Conservation (phyloP, 768 basidiomycete species). For the Collybiopsis confluens region DNA sequence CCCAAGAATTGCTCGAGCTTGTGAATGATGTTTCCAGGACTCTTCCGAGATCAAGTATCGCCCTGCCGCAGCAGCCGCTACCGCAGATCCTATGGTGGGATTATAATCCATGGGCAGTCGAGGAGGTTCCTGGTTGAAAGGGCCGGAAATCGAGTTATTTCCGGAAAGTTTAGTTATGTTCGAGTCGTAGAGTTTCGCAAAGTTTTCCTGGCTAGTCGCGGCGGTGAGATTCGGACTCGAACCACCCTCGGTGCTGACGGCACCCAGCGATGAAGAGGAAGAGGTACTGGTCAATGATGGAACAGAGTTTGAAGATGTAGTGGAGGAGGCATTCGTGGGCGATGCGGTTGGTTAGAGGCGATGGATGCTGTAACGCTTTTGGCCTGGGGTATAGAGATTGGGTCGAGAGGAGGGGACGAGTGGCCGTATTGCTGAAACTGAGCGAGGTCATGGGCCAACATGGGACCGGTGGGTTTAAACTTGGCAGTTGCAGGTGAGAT, state of each 20-base stretch:
- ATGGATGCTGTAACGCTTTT: slow-evolving; percentile 74
- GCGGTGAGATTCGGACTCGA: slow-evolving; percentile 50
- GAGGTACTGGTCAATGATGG: slow-evolving; percentile 21
- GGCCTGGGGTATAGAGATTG: slow-evolving; percentile 39
- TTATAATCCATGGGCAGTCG: slow-evolving; percentile 6
- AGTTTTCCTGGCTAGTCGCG: slow-evolving; percentile 33
- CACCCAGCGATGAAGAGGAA: slow-evolving; percentile 37
- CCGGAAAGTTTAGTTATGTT: slow-evolving; percentile 24
- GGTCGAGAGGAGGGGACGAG: slow-evolving; percentile 12
- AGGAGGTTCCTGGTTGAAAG: slow-evolving; percentile 1
- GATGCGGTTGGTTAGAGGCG: slow-evolving; percentile 39
- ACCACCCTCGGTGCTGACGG: slow-evolving; percentile 44
- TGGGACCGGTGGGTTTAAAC: slow-evolving; percentile 58
- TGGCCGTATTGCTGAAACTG: slow-evolving; percentile 33
- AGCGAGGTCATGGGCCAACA: slow-evolving; percentile 38
- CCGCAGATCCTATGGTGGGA: slow-evolving; percentile 21
- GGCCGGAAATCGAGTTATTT: slow-evolving; percentile 13
- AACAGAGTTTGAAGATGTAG: slow-evolving; percentile 26
- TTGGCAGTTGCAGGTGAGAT: slow-evolving; percentile 89
- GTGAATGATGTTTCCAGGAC: slow-evolving; percentile 81
- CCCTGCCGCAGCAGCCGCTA: slow-evolving; percentile 36
- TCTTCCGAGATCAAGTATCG: slow-evolving; percentile 65
- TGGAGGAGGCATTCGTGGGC: slow-evolving; percentile 18
- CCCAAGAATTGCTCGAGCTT: slow-evolving; percentile 77
- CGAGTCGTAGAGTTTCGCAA: slow-evolving; percentile 44